phyloP scores from a whole-genome alignment of 2,329 filamentous ascomycete genomes.

The Xylariaceae sp. region DNA sequence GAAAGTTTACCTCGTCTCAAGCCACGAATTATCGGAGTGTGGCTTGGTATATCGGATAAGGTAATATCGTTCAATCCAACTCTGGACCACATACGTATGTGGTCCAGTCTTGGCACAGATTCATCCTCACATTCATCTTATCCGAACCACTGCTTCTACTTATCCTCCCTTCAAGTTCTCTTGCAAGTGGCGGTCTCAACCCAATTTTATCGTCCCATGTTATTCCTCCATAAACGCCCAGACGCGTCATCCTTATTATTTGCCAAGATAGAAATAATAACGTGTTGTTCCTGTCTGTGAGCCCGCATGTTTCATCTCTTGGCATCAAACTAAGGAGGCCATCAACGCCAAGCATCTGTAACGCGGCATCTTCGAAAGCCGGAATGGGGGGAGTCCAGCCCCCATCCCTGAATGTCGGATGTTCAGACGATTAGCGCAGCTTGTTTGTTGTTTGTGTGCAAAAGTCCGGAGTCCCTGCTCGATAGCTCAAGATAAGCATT shows the following conservation, averaged over 20 bases:
- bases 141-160: not conserved
- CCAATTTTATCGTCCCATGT: slow-evolving; percentile 2
- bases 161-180: slow-evolving; percentile 1
- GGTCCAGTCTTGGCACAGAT: no score
- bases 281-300: not conserved
- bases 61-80: no score
- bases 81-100: no score
- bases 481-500: no score
- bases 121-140: no score
- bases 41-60: no score
- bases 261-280: not conserved
- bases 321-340: slow-evolving; percentile 3
- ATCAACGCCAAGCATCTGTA: slow-evolving; percentile 26
- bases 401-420: not conserved
- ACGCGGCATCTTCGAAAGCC: slow-evolving; percentile 21
- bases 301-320: slow-evolving; percentile 5
- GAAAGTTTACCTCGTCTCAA: no score
- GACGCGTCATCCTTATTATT: not conserved
- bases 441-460: slow-evolving; percentile 11
- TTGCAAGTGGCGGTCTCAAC: slow-evolving; percentile 20
- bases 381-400: slow-evolving; percentile 6
- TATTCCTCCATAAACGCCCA: not conserved
- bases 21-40: no score
- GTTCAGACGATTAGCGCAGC: not conserved
- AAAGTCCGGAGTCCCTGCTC: no score